Percentiles rank a stretch among this genome's conserved stretches.
Evolutionary conservation across 2,329 filamentous ascomycete genomes (phyloP).

Genomic region (Escovopsis weberi): DNA sequence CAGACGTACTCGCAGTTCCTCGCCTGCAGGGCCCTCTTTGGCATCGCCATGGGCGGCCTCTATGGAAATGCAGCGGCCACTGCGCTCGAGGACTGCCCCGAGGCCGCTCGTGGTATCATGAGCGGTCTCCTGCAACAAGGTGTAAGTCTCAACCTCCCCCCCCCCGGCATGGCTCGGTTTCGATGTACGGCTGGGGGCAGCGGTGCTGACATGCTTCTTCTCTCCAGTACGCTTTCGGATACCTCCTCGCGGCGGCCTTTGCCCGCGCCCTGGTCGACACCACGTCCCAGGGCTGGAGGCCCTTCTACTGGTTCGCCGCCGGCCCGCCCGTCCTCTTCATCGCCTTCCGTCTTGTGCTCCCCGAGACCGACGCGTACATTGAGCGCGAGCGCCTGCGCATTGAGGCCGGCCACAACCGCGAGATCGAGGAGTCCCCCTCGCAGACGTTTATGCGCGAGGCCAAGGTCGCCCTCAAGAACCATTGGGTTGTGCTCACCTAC

Average conservation of each 20-base stretch:
- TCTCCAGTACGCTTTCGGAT: constrained; percentile 44
- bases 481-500: constrained; percentile 71
- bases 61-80: constrained; percentile 70
- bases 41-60: constrained; percentile 68
- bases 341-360: constrained; percentile 58
- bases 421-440: constrained; percentile 26
- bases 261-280: constrained; percentile 57
- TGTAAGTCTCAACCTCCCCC: constrained; percentile 13
- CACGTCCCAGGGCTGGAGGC: constrained; percentile 66
- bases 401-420: constrained; percentile 13
- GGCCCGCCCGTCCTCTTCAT: constrained; percentile 71
- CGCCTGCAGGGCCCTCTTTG: constrained; percentile 60
- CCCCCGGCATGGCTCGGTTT: no score
- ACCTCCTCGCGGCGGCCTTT: constrained; percentile 46
- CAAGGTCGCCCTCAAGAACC: constrained; percentile 60
- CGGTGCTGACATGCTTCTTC: constrained; percentile 1
- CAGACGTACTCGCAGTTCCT: constrained; percentile 57
- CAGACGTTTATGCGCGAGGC: constrained; percentile 57
- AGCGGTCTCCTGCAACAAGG: constrained; percentile 65
- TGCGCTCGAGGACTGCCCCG: constrained; percentile 59
- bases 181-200: not conserved
- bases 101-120: constrained; percentile 56
- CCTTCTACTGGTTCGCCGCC: constrained; percentile 81
- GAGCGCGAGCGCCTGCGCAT: constrained; percentile 51
- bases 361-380: constrained; percentile 62